Evolutionary conservation across 176 grass and related monocot species (phyloP), one percentile per base, ranked within the genome.

Genomic region (Chrysopogon serrulatus): DNA sequence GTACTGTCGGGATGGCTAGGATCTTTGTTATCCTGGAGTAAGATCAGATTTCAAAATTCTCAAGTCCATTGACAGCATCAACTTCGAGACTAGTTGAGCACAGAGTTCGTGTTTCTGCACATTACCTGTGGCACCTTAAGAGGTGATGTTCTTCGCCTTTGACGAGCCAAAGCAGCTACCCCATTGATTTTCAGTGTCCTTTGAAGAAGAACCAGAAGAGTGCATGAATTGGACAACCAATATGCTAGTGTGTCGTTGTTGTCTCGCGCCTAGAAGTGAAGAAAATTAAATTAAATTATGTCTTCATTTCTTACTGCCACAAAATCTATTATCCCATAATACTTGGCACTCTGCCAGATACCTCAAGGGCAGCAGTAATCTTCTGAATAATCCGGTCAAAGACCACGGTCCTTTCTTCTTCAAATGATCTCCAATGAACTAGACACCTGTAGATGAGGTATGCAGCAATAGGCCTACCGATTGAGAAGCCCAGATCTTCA

Each of bases 151-250:
- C 85, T 85, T 72, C 85, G 82, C 69, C 88, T 84, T 39, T 93
- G 88, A 74, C 82, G 85, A 74, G 88, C 76, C 65, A 78, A 90
- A 57, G 85, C 73, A 79, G 81, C 49, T 37, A 83, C 68, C 33
- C 85, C 88, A 15, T 49, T 90, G 54, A 75, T 78, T 88, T 93
- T 93, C 6, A 90, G 81, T 66, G 91, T 85, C 54, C 51, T 89
- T 87, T 90, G 82, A 73, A 93, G 88, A 63, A 93, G 85, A 63
- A 90, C 28, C 65, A 93, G 68, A 24, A 93, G 37, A 64, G 91
- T 90, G 69, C 85, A 93, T 47, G 88, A 86, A 82, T 93, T 93
- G 84, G 91, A 93, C 48, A 93, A 28, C 91, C 91, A 93, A 71
- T 93, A 93, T 87, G 91, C 71, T 76, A 93, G 74, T 65, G 65